Conservation (phyloP, 148 eudicot genomes). For the Rhododendron molle region DNA sequence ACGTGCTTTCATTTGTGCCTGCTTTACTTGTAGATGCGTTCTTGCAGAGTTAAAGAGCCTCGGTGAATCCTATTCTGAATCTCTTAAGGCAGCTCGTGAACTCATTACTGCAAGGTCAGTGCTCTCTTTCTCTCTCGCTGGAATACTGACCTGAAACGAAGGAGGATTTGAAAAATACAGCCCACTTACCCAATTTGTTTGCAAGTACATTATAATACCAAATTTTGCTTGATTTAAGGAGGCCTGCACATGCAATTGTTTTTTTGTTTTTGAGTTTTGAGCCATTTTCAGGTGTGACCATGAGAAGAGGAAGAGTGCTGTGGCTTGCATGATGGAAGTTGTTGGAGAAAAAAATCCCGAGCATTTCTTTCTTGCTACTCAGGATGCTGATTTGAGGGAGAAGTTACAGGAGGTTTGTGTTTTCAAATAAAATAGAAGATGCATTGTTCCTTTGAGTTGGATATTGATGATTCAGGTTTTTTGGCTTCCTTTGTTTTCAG, state of each 20-base stretch:
- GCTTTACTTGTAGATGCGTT: slow-evolving; percentile 53
- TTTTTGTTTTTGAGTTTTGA: neutral
- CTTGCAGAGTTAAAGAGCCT: slow-evolving; percentile 72
- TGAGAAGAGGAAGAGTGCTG: slow-evolving; percentile 71
- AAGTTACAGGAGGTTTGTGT: slow-evolving; percentile 55
- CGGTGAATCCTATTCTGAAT: slow-evolving; percentile 44
- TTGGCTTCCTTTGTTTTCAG: too few relatives aligned
- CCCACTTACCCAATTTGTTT: neutral
- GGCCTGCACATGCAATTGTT: neutral
- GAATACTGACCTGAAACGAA: neutral
- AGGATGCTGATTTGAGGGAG: slow-evolving; percentile 64
- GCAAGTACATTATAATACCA: neutral
- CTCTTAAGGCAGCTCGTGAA: slow-evolving; percentile 53
- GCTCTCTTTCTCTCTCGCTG: neutral
- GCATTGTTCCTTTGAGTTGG: neutral
- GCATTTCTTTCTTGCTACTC: slow-evolving; percentile 90
- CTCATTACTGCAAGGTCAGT: slow-evolving; percentile 67
- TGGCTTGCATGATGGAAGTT: slow-evolving; percentile 61
- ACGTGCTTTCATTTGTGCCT: neutral
- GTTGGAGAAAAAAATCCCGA: slow-evolving; percentile 70
- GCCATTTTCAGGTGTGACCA: slow-evolving; percentile 70
- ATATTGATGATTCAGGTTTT: neutral
- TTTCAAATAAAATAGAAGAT: neutral
- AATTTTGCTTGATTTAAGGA: neutral
- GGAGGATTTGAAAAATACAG: neutral